Evolutionary conservation across 257 asterid genomes (phyloP).

Genomic region (Mentha longifolia): DNA sequence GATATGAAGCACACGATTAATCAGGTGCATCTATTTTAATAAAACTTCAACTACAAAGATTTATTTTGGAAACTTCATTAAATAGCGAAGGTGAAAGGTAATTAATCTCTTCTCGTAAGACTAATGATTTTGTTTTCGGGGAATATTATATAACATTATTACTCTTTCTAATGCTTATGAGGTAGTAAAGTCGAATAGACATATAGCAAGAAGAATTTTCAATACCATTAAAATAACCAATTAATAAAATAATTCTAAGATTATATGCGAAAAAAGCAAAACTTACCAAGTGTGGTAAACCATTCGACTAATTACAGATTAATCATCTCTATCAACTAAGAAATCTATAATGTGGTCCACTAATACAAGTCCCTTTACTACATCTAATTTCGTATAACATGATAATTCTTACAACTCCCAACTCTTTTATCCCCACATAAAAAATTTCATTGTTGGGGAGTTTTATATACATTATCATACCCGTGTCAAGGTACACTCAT

Average conservation of each 20-base stretch:
- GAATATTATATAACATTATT: no score
- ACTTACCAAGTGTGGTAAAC: conserved; percentile 19
- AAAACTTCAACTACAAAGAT: not conserved
- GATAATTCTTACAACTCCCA: conserved; percentile 15
- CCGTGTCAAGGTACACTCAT: not conserved
- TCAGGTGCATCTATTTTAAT: not conserved
- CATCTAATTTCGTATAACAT: conserved; percentile 29
- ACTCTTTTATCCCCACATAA: conserved; percentile 2
- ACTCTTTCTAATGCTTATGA: no score
- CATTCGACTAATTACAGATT: not conserved
- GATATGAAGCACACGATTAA: not conserved
- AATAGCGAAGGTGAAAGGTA: no score
- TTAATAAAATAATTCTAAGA: not conserved
- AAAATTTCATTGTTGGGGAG: not conserved
- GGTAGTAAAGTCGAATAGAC: no score
- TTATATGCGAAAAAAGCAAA: not conserved
- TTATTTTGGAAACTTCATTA: no score
- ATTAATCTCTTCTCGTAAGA: no score
- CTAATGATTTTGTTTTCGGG: no score
- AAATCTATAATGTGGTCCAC: conserved; percentile 22
- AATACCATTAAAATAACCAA: not conserved
- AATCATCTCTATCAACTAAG: not conserved
- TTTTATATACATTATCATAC: not conserved
- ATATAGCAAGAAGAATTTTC: no score
- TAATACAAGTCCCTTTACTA: conserved; percentile 11